Percentiles rank a stretch among this genome's conserved stretches.
These are phyloP conservation scores for Myotisia sp. DNA, from an alignment of 2,329 filamentous ascomycete genomes.

Conservation along the genomic window DNA sequence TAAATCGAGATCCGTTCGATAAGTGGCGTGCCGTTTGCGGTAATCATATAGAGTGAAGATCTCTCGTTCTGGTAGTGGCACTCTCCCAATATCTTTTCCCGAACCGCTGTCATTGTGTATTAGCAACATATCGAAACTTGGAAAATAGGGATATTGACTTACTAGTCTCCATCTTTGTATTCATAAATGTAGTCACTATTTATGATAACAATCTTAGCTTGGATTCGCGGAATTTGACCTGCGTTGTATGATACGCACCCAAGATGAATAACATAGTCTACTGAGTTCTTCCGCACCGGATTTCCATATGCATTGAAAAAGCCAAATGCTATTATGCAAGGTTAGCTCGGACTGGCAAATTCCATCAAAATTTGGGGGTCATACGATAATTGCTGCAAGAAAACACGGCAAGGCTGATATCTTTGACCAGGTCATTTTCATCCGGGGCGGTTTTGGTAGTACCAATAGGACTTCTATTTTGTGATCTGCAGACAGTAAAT, in stretches of 20 bases:
- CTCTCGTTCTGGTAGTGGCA: constrained; percentile 6
- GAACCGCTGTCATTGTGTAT: constrained; percentile 4
- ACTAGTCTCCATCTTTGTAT: constrained; percentile 30
- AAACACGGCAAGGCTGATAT: constrained; percentile 52
- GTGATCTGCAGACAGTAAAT: constrained; percentile 52
- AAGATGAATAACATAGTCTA: constrained; percentile 47
- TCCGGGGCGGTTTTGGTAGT: constrained; percentile 56
- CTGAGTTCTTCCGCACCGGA: constrained; percentile 43
- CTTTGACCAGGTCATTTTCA: constrained; percentile 39
- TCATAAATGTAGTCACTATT: constrained; percentile 50
- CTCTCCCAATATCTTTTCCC: constrained; percentile 8
- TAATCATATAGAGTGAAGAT: constrained; percentile 41
- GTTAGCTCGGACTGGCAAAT: not conserved
- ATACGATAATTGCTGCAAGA: constrained; percentile 55
- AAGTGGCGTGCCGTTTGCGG: constrained; percentile 43
- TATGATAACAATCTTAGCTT: not conserved
- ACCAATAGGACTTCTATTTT: constrained; percentile 48
- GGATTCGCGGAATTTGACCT: constrained; percentile 2
- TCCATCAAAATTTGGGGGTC: constrained; percentile 13
- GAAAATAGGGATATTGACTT: constrained; percentile 8
- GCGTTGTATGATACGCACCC: constrained; percentile 7
- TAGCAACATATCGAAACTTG: not conserved
- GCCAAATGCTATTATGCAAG: constrained; percentile 29
- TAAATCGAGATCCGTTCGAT: constrained; percentile 49
- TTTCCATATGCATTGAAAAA: constrained; percentile 51